Conservation (phyloP, 1,284 basidiomycete genomes). For the Moesziomyces sp. region DNA sequence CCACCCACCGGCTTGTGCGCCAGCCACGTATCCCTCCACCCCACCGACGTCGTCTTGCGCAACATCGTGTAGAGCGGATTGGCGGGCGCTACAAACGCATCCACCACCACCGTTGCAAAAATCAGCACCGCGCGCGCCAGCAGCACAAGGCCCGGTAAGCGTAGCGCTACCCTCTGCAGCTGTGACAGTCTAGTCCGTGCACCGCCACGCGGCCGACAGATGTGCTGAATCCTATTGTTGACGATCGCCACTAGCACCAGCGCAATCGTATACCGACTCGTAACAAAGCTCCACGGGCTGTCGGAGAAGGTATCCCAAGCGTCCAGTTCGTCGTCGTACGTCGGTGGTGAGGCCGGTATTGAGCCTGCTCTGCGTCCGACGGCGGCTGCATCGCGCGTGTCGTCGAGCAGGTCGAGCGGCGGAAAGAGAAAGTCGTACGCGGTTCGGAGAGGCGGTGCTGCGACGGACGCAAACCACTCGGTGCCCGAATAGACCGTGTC, state of each 20-base stretch:
- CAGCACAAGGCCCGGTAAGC: constrained; percentile 51
- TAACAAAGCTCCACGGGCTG: constrained; percentile 56
- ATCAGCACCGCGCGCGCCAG: constrained; percentile 43
- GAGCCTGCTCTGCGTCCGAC: not conserved
- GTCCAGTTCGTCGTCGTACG: constrained; percentile 8
- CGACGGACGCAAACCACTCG: constrained; percentile 17
- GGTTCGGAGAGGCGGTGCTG: constrained; percentile 23
- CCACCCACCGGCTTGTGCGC: constrained; percentile 25
- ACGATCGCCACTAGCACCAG: constrained; percentile 54
- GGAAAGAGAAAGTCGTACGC: constrained; percentile 46
- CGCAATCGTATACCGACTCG: constrained; percentile 55
- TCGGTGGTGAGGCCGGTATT: too few species aligned
- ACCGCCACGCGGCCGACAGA: constrained; percentile 58
- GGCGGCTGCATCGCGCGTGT: not conserved
- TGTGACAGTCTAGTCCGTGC: constrained; percentile 34
- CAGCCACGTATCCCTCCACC: constrained; percentile 48
- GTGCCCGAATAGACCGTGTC: constrained; percentile 21
- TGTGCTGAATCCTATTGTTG: constrained; percentile 62
- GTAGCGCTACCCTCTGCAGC: constrained; percentile 43
- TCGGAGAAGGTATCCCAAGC: constrained; percentile 44
- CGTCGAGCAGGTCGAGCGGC: constrained; percentile 30
- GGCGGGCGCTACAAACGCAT: constrained; percentile 29
- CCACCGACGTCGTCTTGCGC: constrained; percentile 4
- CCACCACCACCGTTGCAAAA: constrained; percentile 37
- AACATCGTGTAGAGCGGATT: constrained; percentile 18